A percentile compares a stretch with the other conserved stretches of the same genome.
phyloP scores from a whole-genome alignment of 768 basidiomycete species.

The Erythrobasidium yunnanense region DNA sequence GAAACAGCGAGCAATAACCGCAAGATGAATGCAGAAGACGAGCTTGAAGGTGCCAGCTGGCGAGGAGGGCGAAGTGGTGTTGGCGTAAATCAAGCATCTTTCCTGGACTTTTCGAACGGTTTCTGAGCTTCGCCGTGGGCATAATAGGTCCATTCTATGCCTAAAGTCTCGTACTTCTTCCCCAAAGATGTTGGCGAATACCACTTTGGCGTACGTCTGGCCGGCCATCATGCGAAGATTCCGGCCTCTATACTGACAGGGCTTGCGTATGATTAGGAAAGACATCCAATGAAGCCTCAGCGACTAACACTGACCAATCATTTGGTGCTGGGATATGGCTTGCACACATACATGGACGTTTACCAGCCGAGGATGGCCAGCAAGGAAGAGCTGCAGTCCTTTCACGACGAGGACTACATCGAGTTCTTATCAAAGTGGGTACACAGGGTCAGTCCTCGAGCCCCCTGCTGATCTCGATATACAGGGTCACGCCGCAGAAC shows the following conservation, averaged over 20 bases:
- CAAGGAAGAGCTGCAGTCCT: conserved; percentile 72
- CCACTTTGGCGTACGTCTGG: conserved; percentile 75
- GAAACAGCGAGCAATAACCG: not conserved
- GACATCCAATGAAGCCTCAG: conserved; percentile 98
- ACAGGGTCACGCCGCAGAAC: conserved; percentile 74
- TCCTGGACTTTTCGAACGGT: not conserved
- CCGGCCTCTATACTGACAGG: too few relatives aligned
- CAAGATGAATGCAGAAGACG: conserved; percentile 17
- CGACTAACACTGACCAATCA: conserved; percentile 91
- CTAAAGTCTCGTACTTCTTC: conserved; percentile 91
- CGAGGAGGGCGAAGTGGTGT: conserved; percentile 4
- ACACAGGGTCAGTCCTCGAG: not conserved
- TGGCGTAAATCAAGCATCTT: not conserved
- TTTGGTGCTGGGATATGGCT: conserved; percentile 85
- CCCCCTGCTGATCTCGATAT: too few relatives aligned
- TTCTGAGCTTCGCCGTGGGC: too few relatives aligned
- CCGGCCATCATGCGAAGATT: too few relatives aligned
- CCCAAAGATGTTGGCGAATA: conserved; percentile 86
- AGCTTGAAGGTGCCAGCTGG: conserved; percentile 22
- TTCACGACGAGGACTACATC: conserved; percentile 90
- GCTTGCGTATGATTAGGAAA: conserved; percentile 46
- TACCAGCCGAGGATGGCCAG: conserved; percentile 82
- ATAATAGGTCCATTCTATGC: conserved; percentile 48
- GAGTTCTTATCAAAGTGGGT: conserved; percentile 82
- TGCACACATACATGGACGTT: conserved; percentile 91